Base-by-base conservation (phyloP, 306 rosid genomes). In the Vicia villosa region DNA sequence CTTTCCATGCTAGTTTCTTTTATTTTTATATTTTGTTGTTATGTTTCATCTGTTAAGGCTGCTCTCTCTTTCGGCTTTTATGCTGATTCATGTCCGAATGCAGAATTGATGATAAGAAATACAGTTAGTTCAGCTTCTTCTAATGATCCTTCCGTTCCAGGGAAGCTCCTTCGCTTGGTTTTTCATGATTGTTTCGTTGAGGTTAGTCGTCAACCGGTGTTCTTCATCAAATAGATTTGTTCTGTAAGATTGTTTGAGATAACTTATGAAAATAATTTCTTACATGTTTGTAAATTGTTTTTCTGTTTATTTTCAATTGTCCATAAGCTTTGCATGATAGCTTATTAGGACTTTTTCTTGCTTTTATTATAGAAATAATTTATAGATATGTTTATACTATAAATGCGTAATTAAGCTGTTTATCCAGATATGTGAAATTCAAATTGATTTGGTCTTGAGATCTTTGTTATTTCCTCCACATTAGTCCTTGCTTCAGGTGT, bases 151-250 rank as follows among this genome's bases (percentile, higher is more conserved):
- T 70, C 98, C 30, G 36, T 90, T 61, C 96, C 98, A 3, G 96
- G 93, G 26, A 89, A 90, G 85, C 98, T 92, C 76, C 93, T 92
- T 61, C 98, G 98, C 72, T 72, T 92, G 83, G 74, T 88, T 55
- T 92, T 92, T 82, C 98, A 89, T 75, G 98, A 92, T 72, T 92
- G 98, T 82, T 92, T 89, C 34, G 98, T 89, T 30, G 96, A 88
- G 96, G 98, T 92, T 55, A 77, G 79, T 52, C n/a, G 5, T 52
- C n/a, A 52, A 52, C 6, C n/a, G n/a, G n/a, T n/a, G n/a, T n/a
- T n/a, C n/a, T n/a, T n/a, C n/a, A 17, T 26, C 26, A 17, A 49
- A 8, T 11, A 49, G 11, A 49, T 51, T n/a, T 19, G 3, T 51
- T 20, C 6, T 51, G 7, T 51, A 13, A 51, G 58, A 51, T 5